Base-by-base conservation (phyloP, 2,329 filamentous ascomycete genomes). In the Colletotrichum endophyticum region DNA sequence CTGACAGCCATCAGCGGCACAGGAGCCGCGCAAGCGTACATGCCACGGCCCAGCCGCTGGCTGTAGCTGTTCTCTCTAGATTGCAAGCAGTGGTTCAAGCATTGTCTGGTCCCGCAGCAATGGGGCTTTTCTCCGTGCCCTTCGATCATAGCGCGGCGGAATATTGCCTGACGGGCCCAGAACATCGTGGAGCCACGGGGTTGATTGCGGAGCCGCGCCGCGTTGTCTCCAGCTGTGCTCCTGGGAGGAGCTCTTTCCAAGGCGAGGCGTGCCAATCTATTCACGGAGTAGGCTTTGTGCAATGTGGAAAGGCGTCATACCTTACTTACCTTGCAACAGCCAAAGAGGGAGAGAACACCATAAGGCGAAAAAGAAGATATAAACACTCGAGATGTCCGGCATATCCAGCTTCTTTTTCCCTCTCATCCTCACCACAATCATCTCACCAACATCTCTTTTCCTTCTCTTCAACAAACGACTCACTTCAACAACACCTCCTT, bases 21-120 rank as follows among this genome's bases (percentile, higher is more conserved):
- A 22, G 44, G 44, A 59, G 57, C 72, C 72, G 44, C 72, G 72
- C 72, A 70, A 74, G 72, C 72, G 25, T 62, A 59, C 72, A 70
- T 70, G 56, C 66, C 66, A 62, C 53, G 27, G 53, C 53, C 53
- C 27, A 57, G 53, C 22, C 53, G 53, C 19, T 32, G 59, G 59
- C 19, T 30, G 27, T 62, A 19, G 59, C 27, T 32, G 59, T 62
- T 62, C n/a, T 49, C 44, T 49, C 44, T 49, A 49, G 44, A 49
- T 49, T 49, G 44, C 44, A 49, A 49, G 39, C 34, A 66, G 44
- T 27, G 44, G 44, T 49, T 49, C 63, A 56, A 70, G 71, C 66
- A 70, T 63, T 53, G 56, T 36, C 56, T 30, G 25, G 34, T 19
- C 27, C 57, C 72, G 56, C 44, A 32, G 30, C 59, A 70, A 57